phyloP scores from a whole-genome alignment of 1,284 basidiomycete species.

The Ganoderma boninense region DNA sequence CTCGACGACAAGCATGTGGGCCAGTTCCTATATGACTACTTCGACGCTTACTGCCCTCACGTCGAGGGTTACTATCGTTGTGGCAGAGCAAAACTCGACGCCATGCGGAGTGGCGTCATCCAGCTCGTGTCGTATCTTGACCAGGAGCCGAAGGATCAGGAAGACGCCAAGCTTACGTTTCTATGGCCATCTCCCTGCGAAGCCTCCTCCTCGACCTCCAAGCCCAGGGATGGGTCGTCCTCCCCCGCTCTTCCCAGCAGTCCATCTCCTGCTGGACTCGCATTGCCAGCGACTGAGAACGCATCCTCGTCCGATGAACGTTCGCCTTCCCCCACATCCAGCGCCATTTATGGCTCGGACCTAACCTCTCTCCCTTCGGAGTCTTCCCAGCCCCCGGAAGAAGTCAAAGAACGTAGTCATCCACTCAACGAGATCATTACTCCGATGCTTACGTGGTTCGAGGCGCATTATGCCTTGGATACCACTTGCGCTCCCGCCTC shows the following conservation, averaged over 20 bases:
- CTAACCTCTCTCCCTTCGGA: background rate
- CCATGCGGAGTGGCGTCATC: background rate
- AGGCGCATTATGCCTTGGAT: background rate
- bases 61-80: background rate
- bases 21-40: constrained; percentile 2
- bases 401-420: background rate
- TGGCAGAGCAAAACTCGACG: background rate
- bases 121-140: too few relatives aligned
- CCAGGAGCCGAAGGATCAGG: background rate
- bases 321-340: background rate
- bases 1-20: background rate
- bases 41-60: constrained; percentile 1
- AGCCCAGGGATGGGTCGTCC: background rate
- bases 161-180: background rate
- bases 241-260: background rate
- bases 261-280: background rate
- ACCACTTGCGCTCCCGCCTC: background rate
- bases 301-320: background rate
- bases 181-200: background rate
- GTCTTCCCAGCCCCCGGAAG: background rate
- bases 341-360: background rate
- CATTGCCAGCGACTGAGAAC: background rate
- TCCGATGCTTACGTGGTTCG: background rate
- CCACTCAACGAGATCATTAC: background rate
- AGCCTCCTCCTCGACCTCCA: background rate